Conservation (phyloP, 2,329 filamentous ascomycete species). For the Colletotrichum phormii region DNA sequence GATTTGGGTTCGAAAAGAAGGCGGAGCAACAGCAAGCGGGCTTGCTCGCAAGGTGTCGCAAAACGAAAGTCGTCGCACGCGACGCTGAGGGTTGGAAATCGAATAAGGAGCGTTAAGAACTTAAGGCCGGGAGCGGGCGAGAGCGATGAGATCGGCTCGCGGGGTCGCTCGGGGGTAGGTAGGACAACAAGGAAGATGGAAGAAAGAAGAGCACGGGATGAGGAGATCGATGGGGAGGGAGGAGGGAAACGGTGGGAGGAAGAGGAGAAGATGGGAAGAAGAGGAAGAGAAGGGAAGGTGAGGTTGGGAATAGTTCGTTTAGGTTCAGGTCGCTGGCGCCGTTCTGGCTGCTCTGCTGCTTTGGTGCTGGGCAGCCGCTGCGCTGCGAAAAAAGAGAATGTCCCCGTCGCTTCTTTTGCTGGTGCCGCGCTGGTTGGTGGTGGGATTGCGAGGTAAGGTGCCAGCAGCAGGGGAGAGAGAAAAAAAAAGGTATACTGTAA, state of each 20-base stretch:
- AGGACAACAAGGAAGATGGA: slow-evolving; percentile 22
- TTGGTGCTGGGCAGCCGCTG: slow-evolving; percentile 21
- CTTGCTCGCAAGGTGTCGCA: slow-evolving; percentile 32
- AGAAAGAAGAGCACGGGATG: slow-evolving; percentile 20
- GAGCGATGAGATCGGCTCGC: slow-evolving; percentile 19
- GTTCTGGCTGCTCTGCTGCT: slow-evolving; percentile 1
- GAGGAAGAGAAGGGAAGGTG: slow-evolving; percentile 25
- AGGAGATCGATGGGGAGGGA: background rate
- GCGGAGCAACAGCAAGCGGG: slow-evolving; percentile 1
- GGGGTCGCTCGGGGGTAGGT: slow-evolving; percentile 25
- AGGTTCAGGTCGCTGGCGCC: slow-evolving; percentile 29
- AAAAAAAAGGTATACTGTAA: background rate
- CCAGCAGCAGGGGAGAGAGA: background rate
- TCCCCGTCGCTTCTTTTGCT: background rate
- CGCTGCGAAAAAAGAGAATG: background rate
- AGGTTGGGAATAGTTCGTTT: slow-evolving; percentile 34
- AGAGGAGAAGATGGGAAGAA: slow-evolving; percentile 7
- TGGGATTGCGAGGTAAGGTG: background rate
- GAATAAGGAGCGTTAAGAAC: slow-evolving; percentile 35
- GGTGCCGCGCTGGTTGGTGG: background rate
- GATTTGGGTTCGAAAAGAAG: slow-evolving; percentile 3
- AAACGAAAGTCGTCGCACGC: slow-evolving; percentile 38
- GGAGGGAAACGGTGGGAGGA: background rate
- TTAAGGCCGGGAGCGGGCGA: slow-evolving; percentile 18
- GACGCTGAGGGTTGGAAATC: slow-evolving; percentile 31